These are phyloP conservation scores for Anacardium occidentale DNA, from an alignment of 345 rosid species.

Conservation along the genomic window DNA sequence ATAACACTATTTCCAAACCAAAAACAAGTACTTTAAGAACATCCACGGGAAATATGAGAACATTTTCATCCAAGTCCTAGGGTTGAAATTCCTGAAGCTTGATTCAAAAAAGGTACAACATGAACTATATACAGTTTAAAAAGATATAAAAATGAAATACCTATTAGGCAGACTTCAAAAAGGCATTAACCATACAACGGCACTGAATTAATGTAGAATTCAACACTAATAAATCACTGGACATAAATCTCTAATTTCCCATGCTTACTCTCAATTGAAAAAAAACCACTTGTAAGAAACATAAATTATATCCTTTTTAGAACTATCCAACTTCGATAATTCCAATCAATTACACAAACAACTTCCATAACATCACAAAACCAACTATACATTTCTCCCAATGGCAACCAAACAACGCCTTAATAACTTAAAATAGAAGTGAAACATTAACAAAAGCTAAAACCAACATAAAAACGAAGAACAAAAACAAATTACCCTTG, in stretches of 20 bases:
- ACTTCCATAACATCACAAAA: neutral
- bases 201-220: neutral
- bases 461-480: neutral
- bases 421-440: neutral
- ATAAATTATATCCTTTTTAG: too few species aligned
- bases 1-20: neutral
- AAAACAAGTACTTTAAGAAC: neutral
- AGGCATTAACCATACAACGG: neutral
- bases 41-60: neutral
- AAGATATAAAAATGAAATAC: neutral
- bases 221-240: too few species aligned
- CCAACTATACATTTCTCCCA: neutral
- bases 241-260: neutral
- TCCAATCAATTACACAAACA: neutral
- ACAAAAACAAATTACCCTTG: conserved; percentile 37
- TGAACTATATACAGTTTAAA: neutral
- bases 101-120: neutral
- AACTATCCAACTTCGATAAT: too few species aligned
- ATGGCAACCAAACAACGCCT: conserved; percentile 2
- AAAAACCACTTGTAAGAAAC: neutral
- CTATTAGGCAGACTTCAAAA: neutral
- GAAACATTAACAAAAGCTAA: neutral
- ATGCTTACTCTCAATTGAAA: neutral
- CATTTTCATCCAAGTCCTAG: neutral
- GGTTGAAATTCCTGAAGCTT: neutral